Evolutionary conservation across 768 basidiomycete genomes (phyloP).

Genomic region (Pleurotus sapidus): DNA sequence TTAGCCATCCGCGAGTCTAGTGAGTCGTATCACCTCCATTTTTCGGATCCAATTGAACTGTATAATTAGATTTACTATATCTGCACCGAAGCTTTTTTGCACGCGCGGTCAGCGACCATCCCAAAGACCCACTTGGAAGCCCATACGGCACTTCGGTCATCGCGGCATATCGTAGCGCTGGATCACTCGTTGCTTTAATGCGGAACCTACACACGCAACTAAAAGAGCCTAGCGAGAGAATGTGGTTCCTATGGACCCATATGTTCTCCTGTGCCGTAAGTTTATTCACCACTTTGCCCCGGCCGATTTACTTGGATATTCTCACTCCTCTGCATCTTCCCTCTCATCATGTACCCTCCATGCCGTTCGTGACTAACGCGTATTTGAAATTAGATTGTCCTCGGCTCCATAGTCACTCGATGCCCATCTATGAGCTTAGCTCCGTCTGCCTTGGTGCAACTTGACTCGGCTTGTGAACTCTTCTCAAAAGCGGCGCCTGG

Average conservation of each 20-base stretch:
- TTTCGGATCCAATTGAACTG: neutral
- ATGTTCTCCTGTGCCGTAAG: conserved; percentile 68
- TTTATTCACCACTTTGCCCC: conserved; percentile 9
- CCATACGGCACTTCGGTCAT: conserved; percentile 73
- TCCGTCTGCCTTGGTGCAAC: conserved; percentile 67
- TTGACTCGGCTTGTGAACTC: conserved; percentile 73
- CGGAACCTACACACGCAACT: conserved; percentile 64
- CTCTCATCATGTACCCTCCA: neutral
- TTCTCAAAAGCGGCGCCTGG: conserved; percentile 68
- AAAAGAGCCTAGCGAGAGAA: conserved; percentile 59
- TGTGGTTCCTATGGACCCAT: conserved; percentile 63
- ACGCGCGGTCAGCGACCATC: conserved; percentile 68
- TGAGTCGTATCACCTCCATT: conserved; percentile 29
- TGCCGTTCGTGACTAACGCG: neutral
- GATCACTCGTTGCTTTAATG: conserved; percentile 69
- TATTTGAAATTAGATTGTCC: conserved; percentile 46
- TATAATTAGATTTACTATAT: conserved; percentile 56
- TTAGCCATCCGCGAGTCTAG: conserved; percentile 69
- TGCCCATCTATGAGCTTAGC: conserved; percentile 80
- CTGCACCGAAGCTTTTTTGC: conserved; percentile 75
- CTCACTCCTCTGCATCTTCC: neutral
- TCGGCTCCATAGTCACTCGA: conserved; percentile 74
- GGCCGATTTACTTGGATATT: neutral
- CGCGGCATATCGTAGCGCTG: conserved; percentile 71
- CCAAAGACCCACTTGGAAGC: conserved; percentile 70